phyloP scores from a whole-genome alignment of 495 filamentous ascomycete species.

The Aspergillus avenaceus region DNA sequence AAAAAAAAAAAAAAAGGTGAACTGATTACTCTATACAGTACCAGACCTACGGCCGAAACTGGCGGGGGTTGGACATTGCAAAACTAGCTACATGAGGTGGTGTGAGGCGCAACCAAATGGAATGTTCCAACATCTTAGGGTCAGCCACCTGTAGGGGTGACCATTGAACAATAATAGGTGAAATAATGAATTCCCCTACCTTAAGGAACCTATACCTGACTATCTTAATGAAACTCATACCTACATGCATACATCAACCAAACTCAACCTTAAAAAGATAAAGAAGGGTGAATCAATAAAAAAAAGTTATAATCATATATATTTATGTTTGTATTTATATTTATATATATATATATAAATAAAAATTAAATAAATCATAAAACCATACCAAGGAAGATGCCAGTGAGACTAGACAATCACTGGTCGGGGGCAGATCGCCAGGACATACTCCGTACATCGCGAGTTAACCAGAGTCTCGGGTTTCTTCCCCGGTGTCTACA shows the following conservation, averaged over 20 bases:
- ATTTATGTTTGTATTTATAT: too few species aligned
- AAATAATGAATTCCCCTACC: too few species aligned
- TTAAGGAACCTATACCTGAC: not conserved
- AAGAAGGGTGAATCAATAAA: not conserved
- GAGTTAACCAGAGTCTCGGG: constrained; percentile 15
- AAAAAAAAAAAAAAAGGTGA: not conserved
- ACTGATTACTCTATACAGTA: too few species aligned
- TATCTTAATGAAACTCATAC: not conserved
- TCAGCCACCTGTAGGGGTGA: not conserved
- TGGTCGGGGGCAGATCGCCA: constrained; percentile 7
- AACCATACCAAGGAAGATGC: too few species aligned
- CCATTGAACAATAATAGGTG: not conserved
- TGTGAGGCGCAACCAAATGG: constrained; percentile 4
- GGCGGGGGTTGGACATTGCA: not conserved
- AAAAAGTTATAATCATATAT: not conserved
- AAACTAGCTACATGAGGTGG: not conserved
- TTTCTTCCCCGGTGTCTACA: constrained; percentile 6
- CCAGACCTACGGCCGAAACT: too few species aligned
- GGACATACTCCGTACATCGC: constrained; percentile 10
- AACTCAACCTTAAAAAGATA: constrained; percentile 17
- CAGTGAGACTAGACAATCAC: not conserved
- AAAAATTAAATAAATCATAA: too few species aligned
- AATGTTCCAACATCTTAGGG: constrained; percentile 17
- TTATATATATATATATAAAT: too few species aligned
- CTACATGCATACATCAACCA: not conserved